A percentile compares a stretch with the other conserved stretches of the same genome.
Evolutionary conservation across 2,329 filamentous ascomycete species (phyloP).

Genomic region (Pseudocercospora pini-densiflorae): DNA sequence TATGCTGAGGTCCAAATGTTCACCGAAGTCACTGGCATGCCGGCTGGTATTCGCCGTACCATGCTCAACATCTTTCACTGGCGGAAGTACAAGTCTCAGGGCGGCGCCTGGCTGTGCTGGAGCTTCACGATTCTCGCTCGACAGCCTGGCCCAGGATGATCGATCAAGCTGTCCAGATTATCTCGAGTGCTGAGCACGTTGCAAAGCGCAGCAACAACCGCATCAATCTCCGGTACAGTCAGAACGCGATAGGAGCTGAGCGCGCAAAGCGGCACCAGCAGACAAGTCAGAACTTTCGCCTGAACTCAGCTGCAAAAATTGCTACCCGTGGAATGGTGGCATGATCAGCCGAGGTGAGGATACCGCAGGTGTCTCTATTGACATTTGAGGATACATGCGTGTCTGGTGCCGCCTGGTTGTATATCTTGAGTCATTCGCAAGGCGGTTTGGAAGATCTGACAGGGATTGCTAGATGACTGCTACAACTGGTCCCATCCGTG

Average conservation of each 20-base stretch:
- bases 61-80: constrained; percentile 19
- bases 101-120: constrained; percentile 9
- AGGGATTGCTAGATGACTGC: not conserved
- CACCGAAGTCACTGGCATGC: constrained; percentile 16
- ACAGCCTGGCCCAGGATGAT: constrained; percentile 10
- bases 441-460: not conserved
- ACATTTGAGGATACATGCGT: not conserved
- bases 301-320: not conserved
- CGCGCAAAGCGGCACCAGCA: not conserved
- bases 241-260: not conserved
- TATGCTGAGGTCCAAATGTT: constrained; percentile 16
- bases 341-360: not conserved
- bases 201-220: not conserved
- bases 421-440: not conserved
- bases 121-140: constrained; percentile 13
- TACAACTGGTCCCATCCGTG: not conserved
- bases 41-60: constrained; percentile 11
- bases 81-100: constrained; percentile 10
- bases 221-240: not conserved
- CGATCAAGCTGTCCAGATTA: not conserved
- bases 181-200: not conserved
- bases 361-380: not conserved
- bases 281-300: not conserved
- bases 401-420: not conserved
- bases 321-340: too few relatives aligned